Evolutionary conservation across 805 yeast species (phyloP), one percentile per base, ranked within the genome.

Genomic region (Maudiozyma bulderi): DNA sequence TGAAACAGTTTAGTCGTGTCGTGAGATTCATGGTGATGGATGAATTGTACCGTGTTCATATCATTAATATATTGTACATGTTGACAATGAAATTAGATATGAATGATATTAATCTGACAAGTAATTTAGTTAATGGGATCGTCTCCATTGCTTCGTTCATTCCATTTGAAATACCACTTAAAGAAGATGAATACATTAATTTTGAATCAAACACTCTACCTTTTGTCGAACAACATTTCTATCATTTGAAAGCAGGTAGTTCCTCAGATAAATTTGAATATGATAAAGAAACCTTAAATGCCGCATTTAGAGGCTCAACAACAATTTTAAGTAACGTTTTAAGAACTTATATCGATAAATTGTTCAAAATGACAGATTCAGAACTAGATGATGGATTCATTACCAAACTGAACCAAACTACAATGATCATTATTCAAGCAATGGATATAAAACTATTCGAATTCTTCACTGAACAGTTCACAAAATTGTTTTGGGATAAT

Each of bases 51-150:
- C 71, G 95, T 43, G 80, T 86, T 11, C 99, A 93, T 58, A 68
- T 88, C 8, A 79, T 93, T 0, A 77, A 95, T 48, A 70, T 93
- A 9, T 62, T 90, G 35, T 77, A 81, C 31, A 73, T 86, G 64
- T 69, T 83, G 2, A 64, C 89, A 8, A 85, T 88, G 0, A 96
- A 95, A 37, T 80, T 93, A 31, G 98, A 93, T 62, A 79, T 90
- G 1, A 93, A 90, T 62, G 99, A 93, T 64, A 73, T 88, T 45
- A 74, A 73, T n/a, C 80, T 90, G 60, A 82, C 96, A 0, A 72
- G 81, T n/a, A 75, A 80, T 48, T 76, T 95, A 0, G 67, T 90
- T 40, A 77, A 81, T 50, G 75, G 86, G 20, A 76, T 93, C 50
- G 83, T 86, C 8, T 73, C 86, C 0, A 77, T 83, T 29, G 82